phyloP scores from a whole-genome alignment of 768 basidiomycete genomes.

The Daedaleopsis nitida region DNA sequence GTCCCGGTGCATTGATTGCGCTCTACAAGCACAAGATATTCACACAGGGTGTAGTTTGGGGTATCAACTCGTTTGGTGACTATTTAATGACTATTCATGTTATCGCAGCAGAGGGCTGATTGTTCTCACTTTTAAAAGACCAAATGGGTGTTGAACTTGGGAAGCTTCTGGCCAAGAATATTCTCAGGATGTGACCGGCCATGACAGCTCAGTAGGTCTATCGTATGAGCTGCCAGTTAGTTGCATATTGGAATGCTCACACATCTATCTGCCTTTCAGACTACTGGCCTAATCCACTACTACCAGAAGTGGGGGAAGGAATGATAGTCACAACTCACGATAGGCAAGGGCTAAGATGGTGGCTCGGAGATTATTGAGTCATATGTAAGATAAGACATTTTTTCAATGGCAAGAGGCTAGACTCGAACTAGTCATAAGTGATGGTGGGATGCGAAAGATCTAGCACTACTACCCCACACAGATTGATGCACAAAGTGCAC shows the following conservation, averaged over 20 bases:
- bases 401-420: no score
- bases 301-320: constrained; percentile 79
- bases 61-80: constrained; percentile 96
- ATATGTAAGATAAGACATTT: no score
- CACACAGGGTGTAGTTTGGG: constrained; percentile 96
- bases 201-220: constrained; percentile 73
- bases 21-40: constrained; percentile 99
- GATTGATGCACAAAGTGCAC: no score
- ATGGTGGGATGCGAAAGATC: no score
- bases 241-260: neutral
- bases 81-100: neutral
- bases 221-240: neutral
- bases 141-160: constrained; percentile 99
- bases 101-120: neutral
- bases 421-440: no score
- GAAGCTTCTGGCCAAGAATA: constrained; percentile 96
- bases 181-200: constrained; percentile 83
- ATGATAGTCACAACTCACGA: no score
- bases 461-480: neutral
- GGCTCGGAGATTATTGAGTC: no score
- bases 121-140: constrained; percentile 46
- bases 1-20: constrained; percentile 86
- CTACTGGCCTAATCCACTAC: constrained; percentile 94
- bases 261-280: constrained; percentile 46
- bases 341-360: no score